phyloP scores from a whole-genome alignment of 169 alveolate species.

The Amoebophrya sp. region DNA sequence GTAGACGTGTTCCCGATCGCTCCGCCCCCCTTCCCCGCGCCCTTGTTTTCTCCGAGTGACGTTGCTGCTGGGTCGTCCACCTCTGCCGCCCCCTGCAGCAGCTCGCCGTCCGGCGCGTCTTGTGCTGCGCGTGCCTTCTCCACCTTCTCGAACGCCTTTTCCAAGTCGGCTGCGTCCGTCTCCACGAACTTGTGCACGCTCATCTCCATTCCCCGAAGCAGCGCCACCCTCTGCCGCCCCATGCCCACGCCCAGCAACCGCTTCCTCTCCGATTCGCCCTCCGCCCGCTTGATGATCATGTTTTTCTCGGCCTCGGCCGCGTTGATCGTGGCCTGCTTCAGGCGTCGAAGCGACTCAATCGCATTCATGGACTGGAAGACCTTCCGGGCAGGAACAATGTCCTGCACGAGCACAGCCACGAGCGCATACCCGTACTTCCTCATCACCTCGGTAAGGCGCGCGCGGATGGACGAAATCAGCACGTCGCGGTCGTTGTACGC shows the following conservation, averaged over 20 bases:
- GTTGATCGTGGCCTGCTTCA: neutral
- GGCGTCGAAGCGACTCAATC: neutral
- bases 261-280: conserved; percentile 13
- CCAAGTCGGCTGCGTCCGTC: no score
- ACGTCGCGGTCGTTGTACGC: neutral
- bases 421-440: neutral
- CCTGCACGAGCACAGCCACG: neutral
- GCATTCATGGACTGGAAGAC: conserved; percentile 11
- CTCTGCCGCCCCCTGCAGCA: no score
- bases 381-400: neutral
- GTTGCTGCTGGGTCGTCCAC: no score
- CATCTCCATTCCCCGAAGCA: neutral
- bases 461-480: neutral
- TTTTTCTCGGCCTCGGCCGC: conserved; percentile 14
- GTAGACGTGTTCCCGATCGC: no score
- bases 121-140: no score
- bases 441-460: neutral
- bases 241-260: neutral
- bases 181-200: neutral
- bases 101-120: no score
- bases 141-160: no score
- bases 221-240: neutral
- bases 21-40: no score
- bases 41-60: no score
- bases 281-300: conserved; percentile 3